Percentiles rank a stretch among this genome's conserved stretches.
Evolutionary conservation across 1,284 basidiomycete species (phyloP).

Genomic region (Marasmius oreades): DNA sequence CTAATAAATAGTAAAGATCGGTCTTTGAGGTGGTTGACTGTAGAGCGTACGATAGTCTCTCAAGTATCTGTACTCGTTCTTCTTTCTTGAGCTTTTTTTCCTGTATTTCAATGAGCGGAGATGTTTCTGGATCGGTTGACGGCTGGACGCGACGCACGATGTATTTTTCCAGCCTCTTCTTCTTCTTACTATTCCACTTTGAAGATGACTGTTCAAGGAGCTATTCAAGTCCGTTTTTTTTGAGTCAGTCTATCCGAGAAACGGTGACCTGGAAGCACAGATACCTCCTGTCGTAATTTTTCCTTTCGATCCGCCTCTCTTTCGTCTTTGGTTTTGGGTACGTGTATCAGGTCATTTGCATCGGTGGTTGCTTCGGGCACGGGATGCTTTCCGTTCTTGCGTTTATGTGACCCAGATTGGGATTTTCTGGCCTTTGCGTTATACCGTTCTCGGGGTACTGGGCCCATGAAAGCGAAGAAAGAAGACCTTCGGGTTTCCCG

Average conservation of each 20-base stretch:
- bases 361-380: constrained; percentile 28
- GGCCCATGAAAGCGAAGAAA: constrained; percentile 28
- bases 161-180: constrained; percentile 79
- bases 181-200: constrained; percentile 77
- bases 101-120: constrained; percentile 32
- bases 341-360: constrained; percentile 58
- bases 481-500: neutral
- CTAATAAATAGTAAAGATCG: constrained; percentile 40
- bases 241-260: constrained; percentile 8
- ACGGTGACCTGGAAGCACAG: constrained; percentile 15
- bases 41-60: constrained; percentile 69
- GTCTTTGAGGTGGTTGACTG: constrained; percentile 4
- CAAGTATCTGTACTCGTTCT: constrained; percentile 66
- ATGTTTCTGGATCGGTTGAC: constrained; percentile 1
- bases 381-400: constrained; percentile 24
- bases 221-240: constrained; percentile 25
- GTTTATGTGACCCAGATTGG: constrained; percentile 38
- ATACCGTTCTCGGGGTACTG: constrained; percentile 36
- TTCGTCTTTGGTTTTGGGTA: constrained; percentile 56
- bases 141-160: constrained; percentile 49
- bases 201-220: constrained; percentile 58
- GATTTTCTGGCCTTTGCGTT: constrained; percentile 66
- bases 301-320: constrained; percentile 59
- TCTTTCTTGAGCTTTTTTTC: constrained; percentile 87
- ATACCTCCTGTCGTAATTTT: constrained; percentile 61